These are phyloP conservation scores for Vitellaria paradoxa DNA, from an alignment of 179 eudicot genomes.

Conservation along the genomic window DNA sequence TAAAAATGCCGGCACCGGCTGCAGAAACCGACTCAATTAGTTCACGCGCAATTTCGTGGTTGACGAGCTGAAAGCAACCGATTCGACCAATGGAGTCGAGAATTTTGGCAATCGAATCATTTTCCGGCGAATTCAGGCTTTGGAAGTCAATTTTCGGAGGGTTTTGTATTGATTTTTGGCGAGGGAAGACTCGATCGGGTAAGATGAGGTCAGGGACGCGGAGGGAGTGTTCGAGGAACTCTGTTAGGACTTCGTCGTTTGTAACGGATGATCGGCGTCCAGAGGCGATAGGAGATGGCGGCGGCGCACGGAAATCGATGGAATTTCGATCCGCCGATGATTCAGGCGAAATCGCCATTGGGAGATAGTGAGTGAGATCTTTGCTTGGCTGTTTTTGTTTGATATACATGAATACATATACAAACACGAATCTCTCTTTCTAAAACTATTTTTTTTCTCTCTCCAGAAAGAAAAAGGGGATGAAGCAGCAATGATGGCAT, in stretches of 20 bases:
- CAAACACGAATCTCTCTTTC: no score
- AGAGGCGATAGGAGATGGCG: conserved; percentile 77
- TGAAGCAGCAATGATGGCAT: conserved; percentile 21
- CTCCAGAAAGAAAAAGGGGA: conserved; percentile 7
- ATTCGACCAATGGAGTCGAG: conserved; percentile 31
- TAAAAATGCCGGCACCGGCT: conserved; percentile 43
- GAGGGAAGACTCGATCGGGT: conserved; percentile 70
- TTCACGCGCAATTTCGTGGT: conserved; percentile 55
- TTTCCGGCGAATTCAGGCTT: background rate
- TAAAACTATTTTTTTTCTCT: background rate
- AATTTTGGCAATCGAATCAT: conserved; percentile 13
- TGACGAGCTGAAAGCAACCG: conserved; percentile 72
- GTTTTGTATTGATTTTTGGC: conserved; percentile 38
- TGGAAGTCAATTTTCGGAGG: conserved; percentile 53
- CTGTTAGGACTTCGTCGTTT: conserved; percentile 64
- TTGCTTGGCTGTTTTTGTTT: conserved; percentile 2
- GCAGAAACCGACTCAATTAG: conserved; percentile 24
- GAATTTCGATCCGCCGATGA: conserved; percentile 14
- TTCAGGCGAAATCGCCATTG: conserved; percentile 28
- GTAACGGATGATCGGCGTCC: conserved; percentile 67
- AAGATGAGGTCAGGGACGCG: conserved; percentile 70
- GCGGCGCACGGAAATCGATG: conserved; percentile 76
- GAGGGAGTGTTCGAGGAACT: conserved; percentile 59
- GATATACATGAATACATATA: background rate
- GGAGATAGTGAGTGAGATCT: background rate